Base-by-base conservation (phyloP, 108 stramenopile genomes). In the Parietichytrium sp. region DNA sequence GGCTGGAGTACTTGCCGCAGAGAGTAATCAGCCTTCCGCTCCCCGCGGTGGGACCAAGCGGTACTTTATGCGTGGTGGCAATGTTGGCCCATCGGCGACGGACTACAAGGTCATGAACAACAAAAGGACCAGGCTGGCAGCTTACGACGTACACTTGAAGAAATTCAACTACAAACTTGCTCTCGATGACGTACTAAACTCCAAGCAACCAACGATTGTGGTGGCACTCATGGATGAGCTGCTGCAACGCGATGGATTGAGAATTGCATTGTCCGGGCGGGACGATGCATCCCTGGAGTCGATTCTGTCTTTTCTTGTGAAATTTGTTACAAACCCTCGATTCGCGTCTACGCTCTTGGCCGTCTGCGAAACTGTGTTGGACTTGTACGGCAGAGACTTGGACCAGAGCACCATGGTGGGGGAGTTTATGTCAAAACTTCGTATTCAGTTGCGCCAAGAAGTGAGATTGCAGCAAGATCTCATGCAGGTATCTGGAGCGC, bases 111-210 rank as follows among this genome's bases (percentile, higher is more conserved):
- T 25, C 15, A 18, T 30, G 30, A 23, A n/a, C 29, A n/a, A 7
- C 12, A 27, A 47, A 29, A 25, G 29, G 4, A 29, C 79, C 45
- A 52, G 82, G 53, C 80, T 87, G 29, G 16, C 51, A 38, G 16
- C 33, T 8, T 82, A 82, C 54, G 86, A 87, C 16, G 10, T 7
- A 3, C 55, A 48, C 12, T 47, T 87, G 16, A 38, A 55, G 48
- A 52, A 33, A 3, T 87, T 84, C 82, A 79, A 80, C 25, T 87
- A 87, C 82, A 23, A 31, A 31, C 77, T 78, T 36, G 86, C 86
- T 16, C 78, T 87, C 29, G 82, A 84, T 48, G 81, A 53, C 18
- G 84, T 81, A 8, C 83, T 87, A 31, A 2, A 20, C 18, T 51
- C 81, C 15, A 25, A 72, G 29, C 51, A 84, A 13, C 84, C 84